Evolutionary conservation across 2,329 filamentous ascomycete genomes (phyloP), one percentile per base, ranked within the genome.

Genomic region (Hypoxylon sp.): DNA sequence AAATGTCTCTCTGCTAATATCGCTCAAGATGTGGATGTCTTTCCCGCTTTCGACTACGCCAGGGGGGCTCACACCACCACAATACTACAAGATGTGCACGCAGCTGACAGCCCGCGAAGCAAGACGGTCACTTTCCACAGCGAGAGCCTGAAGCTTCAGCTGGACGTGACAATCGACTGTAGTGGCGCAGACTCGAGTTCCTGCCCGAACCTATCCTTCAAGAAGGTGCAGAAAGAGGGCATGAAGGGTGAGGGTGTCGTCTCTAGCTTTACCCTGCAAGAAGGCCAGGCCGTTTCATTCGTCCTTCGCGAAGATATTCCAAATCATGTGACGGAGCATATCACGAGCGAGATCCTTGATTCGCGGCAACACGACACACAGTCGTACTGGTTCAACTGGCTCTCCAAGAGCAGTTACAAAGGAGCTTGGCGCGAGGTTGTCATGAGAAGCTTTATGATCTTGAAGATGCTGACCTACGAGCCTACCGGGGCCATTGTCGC

Each of bases 401-500:
- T 91, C 50, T 80, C 82, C 4, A 85, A 87, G 70, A 88, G 85
- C 72, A 85, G 81, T 63, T 92, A 91, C 72, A 85, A 84, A 56
- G 89, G 89, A 4, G 82, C 86, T 27, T 92, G 89, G 83, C 81
- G 87, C 49, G 88, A 92, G 72, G 85, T 89, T 2, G 87, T 92
- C 4, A 79, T 81, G 21, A 80, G 89, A 52, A 91, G 88, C 68
- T 75, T 92, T 47, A 83, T 92, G 78, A 85, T 91, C 49, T 74
- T 92, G 40, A 92, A 92, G 73, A 80, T 92, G 74, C 79, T 92
- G 66, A 92, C 89, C 0, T 92, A 88, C 66, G 89, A 92, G 68
- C 89, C 89, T 0, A 92, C 89, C 0, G 89, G 90, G 2, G 90
- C 89, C 7, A 92, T 92, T 47, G 81, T 92, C 27, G 90, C 89